A percentile compares a stretch with the other conserved stretches of the same genome.
phyloP scores from a whole-genome alignment of 2,329 filamentous ascomycete genomes.

The Epichloe brachyelytri region DNA sequence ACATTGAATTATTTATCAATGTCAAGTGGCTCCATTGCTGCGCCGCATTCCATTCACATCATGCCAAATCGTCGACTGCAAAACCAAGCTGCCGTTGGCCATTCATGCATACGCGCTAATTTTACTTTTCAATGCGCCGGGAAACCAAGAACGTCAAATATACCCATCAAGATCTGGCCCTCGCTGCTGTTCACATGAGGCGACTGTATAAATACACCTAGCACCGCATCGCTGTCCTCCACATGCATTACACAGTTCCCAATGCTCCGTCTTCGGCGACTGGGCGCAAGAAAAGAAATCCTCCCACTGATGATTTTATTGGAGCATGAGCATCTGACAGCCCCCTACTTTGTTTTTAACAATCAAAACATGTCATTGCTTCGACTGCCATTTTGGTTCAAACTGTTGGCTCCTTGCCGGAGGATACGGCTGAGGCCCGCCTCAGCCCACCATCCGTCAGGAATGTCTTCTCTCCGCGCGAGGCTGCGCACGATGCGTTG shows the following conservation, averaged over 20 bases:
- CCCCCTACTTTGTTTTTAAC: no score
- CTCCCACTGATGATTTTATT: background rate
- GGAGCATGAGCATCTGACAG: no score
- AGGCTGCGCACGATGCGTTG: slow-evolving; percentile 60
- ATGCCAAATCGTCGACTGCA: no score
- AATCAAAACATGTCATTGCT: background rate
- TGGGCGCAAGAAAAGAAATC: no score
- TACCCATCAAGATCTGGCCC: background rate
- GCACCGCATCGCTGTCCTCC: no score
- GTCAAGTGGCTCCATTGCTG: no score
- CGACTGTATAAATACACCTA: background rate
- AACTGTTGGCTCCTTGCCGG: slow-evolving; percentile 14
- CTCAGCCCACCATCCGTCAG: slow-evolving; percentile 71
- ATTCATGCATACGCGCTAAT: background rate
- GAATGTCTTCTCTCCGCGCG: slow-evolving; percentile 59
- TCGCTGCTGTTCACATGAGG: background rate
- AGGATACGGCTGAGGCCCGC: slow-evolving; percentile 52
- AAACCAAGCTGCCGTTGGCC: background rate
- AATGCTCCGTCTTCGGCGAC: background rate
- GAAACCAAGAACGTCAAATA: background rate
- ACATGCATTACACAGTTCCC: background rate
- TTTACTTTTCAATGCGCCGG: background rate
- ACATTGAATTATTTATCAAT: no score
- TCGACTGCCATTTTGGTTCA: background rate
- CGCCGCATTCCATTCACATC: no score